Evolutionary conservation across 2,329 filamentous ascomycete species (phyloP), one percentile per base, ranked within the genome.

Genomic region (Colletotrichum sp.): DNA sequence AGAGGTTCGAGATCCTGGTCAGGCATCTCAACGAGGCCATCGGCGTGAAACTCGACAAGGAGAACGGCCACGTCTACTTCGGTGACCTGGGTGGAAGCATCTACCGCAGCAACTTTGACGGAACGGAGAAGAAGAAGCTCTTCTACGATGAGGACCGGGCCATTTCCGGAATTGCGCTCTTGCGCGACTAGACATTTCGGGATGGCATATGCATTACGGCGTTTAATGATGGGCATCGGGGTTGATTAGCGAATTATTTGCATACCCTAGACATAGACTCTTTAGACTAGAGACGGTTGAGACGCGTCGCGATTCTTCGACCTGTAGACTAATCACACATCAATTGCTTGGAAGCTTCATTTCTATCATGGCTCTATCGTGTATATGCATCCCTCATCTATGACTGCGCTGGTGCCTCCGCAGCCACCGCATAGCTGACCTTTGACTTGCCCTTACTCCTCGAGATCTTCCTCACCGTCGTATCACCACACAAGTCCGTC

Each of bases 401-500:
- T 15, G 24, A 16, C 10, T 34, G 24, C 2, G 12, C 44, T 13
- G 34, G 24, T 12, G 68, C 34, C 26, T 34, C 52, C 7, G 36
- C 68, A 36, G 57, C 57, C 30, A 81, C 77, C 0, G 71, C 79
- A 59, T 89, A 89, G 77, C 87, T 87, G n/a, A 95, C 90, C 79
- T 91, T 88, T 70, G 90, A 93, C 12, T 86, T 88, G 5, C 93
- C 93, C 82, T 93, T 94, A 69, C 86, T 88, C 82, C 93, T 88
- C 77, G 88, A 88, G 71, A 95, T 93, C 85, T 93, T 94, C 86
- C 89, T 93, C 6, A 95, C 92, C 5, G 85, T 90, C 7, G 92
- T 91, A 81, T 89, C 88, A 1, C 93, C 92, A 79, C 90, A 92
- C 76, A 88, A 79, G 73, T 89, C 87, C 24, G 92, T 93, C 21